Percentiles rank a stretch among this genome's conserved stretches.
These are phyloP conservation scores for Backusella circina DNA, from an alignment of 192 early-diverging fungal species.

Conservation along the genomic window DNA sequence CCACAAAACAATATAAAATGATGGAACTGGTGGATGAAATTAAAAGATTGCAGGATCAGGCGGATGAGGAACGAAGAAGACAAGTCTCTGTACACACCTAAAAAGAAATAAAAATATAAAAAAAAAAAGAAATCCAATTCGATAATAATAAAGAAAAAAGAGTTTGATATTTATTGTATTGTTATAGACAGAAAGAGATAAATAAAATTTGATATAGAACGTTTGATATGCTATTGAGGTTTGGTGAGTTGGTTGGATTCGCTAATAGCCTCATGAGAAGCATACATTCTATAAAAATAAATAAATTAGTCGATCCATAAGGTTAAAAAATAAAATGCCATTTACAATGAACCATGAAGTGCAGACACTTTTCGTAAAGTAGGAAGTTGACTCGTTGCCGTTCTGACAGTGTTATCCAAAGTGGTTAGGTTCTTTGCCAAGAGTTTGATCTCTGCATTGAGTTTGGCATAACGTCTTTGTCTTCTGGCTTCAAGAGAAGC, in stretches of 20 bases:
- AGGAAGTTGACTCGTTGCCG: neutral
- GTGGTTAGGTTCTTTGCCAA: neutral
- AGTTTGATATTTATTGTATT: too few species aligned
- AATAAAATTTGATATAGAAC: too few species aligned
- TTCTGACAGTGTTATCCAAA: neutral
- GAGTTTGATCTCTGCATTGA: neutral
- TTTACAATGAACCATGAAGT: neutral
- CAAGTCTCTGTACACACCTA: neutral
- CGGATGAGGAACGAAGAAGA: neutral
- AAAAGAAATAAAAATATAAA: neutral
- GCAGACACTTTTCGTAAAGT: neutral
- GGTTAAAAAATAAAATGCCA: too few species aligned
- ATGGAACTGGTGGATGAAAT: neutral
- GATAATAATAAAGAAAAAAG: too few species aligned
- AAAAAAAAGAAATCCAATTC: neutral
- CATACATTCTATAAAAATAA: neutral
- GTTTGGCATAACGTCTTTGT: neutral
- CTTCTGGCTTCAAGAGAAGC: neutral
- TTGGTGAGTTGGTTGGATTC: neutral
- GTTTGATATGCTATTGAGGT: neutral
- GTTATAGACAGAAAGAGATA: too few species aligned
- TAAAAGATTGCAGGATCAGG: neutral
- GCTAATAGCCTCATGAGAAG: neutral
- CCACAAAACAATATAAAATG: neutral
- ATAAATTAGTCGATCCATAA: too few species aligned